Conservation (phyloP, 768 basidiomycete species). For the Pleurotus giganteus region DNA sequence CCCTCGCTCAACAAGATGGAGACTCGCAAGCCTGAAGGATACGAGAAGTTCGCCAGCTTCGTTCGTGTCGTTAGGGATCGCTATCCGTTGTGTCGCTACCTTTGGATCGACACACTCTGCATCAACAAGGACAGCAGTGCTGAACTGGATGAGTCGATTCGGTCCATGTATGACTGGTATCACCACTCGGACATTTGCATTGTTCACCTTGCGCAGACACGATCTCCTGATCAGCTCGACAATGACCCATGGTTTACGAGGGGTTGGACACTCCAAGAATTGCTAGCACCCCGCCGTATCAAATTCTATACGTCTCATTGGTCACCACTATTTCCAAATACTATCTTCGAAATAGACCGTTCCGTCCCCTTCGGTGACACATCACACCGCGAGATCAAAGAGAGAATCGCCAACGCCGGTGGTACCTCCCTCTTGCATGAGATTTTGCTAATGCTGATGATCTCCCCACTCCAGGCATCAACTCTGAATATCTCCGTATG, state of each 20-base stretch:
- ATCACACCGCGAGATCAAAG: no score
- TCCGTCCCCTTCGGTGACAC: no score
- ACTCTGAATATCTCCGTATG: background rate
- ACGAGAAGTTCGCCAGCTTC: background rate
- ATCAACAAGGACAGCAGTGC: background rate
- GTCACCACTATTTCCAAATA: background rate
- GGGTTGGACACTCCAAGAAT: background rate
- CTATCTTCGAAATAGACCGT: background rate
- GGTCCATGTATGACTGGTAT: background rate
- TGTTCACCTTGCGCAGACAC: background rate
- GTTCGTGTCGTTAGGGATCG: background rate
- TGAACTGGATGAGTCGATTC: background rate
- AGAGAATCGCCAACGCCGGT: no score
- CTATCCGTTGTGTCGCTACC: background rate
- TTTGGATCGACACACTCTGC: background rate
- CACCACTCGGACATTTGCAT: background rate
- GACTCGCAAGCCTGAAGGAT: background rate
- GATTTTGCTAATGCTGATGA: no score
- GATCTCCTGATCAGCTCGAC: background rate
- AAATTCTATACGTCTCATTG: background rate
- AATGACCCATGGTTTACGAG: background rate
- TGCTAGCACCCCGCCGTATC: background rate
- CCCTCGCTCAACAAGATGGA: no score
- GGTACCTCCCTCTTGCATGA: no score
- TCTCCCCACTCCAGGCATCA: no score